Evolutionary conservation across 75 land plant genomes (phyloP), one percentile per base, ranked within the genome.

Genomic region (Pinus tabuliformis): DNA sequence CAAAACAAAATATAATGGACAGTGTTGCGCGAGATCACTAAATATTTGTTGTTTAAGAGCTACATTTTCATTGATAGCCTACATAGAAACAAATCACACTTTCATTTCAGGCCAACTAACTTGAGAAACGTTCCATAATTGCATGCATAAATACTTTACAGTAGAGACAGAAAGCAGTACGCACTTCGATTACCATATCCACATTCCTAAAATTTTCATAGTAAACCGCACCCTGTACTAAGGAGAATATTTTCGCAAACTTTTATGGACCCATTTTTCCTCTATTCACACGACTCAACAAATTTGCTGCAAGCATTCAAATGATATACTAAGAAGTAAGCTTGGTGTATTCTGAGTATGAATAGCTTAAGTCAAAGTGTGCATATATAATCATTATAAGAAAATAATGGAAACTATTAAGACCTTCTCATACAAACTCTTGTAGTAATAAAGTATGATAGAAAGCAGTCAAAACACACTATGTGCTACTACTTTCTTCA

Each of bases 171-270:
- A 28, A 26, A 20, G 39, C 15, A 22, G 28, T 37, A 73, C 80
- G 42, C 58, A 90, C 99, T 91, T 96, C 99, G 49, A 96, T 94
- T 68, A 96, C 98, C 85, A 96, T 77, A 76, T 96, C 99, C 57
- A 94, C 98, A 81, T 87, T 87, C 77, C 76, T 88, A 77, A 96
- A 96, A 72, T 77, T 76, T 61, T 94, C 87, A 79, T 89, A 96
- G 58, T 86, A 84, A 57, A 96, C 85, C 33, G 76, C 79, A 57
- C 99, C 99, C 72, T 77, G 85, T 62, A 96, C 91, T 24, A 88
- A 79, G 42, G 93, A 84, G 13, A 94, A n/a, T 62, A 93, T 86
- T 78, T 80, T 94, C 66, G 90, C 95, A 78, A 87, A 89, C 75
- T 90, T 96, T 58, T 92, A 90, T 70, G 88, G 77, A 26, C 90